phyloP scores from a whole-genome alignment of 768 basidiomycete species.

The Boletus reticuloceps region DNA sequence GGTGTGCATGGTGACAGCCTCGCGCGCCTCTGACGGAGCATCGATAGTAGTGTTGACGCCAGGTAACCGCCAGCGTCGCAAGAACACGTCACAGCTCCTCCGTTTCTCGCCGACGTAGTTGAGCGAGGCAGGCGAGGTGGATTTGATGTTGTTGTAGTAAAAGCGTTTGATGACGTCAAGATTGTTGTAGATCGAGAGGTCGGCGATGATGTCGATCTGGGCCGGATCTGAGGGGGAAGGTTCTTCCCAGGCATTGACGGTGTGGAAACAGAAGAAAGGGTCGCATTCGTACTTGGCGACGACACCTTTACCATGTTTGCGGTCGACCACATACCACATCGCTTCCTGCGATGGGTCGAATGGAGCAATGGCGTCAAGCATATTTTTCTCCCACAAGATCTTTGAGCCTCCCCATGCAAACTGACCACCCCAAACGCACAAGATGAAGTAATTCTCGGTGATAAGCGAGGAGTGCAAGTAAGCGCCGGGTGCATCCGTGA shows the following conservation, averaged over 20 bases:
- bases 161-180: conserved; percentile 31
- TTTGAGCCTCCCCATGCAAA: conserved; percentile 28
- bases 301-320: conserved; percentile 34
- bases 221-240: conserved; percentile 19
- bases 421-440: conserved; percentile 35
- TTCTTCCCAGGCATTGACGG: conserved; percentile 39
- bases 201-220: conserved; percentile 33
- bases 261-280: conserved; percentile 41
- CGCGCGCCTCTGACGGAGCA: conserved; percentile 9
- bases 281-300: conserved; percentile 36
- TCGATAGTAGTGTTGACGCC: conserved; percentile 20
- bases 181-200: conserved; percentile 36
- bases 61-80: conserved; percentile 33
- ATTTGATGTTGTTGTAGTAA: conserved; percentile 30
- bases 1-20: conserved; percentile 19
- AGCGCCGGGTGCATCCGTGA: conserved; percentile 37
- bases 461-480: conserved; percentile 39
- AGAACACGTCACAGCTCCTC: conserved; percentile 16
- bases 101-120: conserved; percentile 23
- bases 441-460: conserved; percentile 36
- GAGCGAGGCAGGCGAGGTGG: conserved; percentile 23
- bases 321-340: conserved; percentile 39
- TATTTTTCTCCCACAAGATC: conserved; percentile 32
- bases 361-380: conserved; percentile 32
- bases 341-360: conserved; percentile 30